Evolutionary conservation across 2,329 filamentous ascomycete genomes (phyloP), one percentile per base, ranked within the genome.

Genomic region (Cercospora berteroae): DNA sequence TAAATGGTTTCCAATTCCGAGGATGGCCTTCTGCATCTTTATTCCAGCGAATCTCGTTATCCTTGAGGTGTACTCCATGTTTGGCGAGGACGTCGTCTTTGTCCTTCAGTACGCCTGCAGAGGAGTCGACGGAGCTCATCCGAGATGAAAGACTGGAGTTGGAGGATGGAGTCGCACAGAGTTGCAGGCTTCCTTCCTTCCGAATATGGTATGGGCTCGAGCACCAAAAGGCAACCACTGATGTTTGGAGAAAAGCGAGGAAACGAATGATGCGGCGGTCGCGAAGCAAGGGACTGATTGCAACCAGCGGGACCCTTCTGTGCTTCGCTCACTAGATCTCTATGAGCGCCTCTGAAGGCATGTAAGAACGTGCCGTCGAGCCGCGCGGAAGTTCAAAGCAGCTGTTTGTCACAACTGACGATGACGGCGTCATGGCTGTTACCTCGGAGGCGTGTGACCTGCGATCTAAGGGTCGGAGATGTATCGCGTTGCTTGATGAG

Each of bases 1-100:
- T 57, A 4, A 29, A 52, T 0, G 48, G 56, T 0, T 33, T 63
- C 70, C 70, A 71, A 36, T 71, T 70, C 6, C 68, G 56, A 7
- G 70, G 70, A 61, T 71, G 68, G 18, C 69, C 70, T 18, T 55
- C 36, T 18, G 59, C 66, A 33, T 60, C 62, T 9, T 67, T 60
- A 20, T 69, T 70, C 70, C 70, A 71, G 57, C 63, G 56, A 13
- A 71, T 50, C 39, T 65, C 42, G 42, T 69, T 67, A 9, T 56
- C 67, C 39, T 71, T 60, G 29, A 71, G 44, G 23, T 70, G 68
- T 13, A 70, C 67, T 9, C 65, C 68, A 58, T 67, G 60, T 44
- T 60, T 29, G 25, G 57, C 31, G 18, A 66, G 29, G 4, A 13
- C 16, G 1, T 52, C 50, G 12, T 66, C 33, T n/a, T 64, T 20